phyloP scores from a whole-genome alignment of 2,329 filamentous ascomycete genomes.

The Fusarium sp. region DNA sequence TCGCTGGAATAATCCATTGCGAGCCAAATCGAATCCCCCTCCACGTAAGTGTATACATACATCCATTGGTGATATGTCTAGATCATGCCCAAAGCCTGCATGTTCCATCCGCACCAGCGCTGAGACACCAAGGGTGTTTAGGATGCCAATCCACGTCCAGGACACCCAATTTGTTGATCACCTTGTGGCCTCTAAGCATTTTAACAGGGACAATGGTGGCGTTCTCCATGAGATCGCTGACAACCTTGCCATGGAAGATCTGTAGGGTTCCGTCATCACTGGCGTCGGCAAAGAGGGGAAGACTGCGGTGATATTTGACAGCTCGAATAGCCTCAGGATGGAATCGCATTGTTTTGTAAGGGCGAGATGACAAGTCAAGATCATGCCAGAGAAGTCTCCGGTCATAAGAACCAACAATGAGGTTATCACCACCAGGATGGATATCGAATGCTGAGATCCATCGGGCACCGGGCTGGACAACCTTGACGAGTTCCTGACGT shows the following conservation, averaged over 20 bases:
- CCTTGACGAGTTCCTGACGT: slow-evolving; percentile 90
- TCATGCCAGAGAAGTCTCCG: slow-evolving; percentile 96
- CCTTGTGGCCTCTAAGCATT: slow-evolving; percentile 88
- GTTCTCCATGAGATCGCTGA: slow-evolving; percentile 94
- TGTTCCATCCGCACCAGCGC: slow-evolving; percentile 92
- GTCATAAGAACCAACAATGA: slow-evolving; percentile 95
- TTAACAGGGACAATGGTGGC: slow-evolving; percentile 96
- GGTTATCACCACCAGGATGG: slow-evolving; percentile 91
- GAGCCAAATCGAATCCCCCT: slow-evolving; percentile 10
- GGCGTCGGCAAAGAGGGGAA: slow-evolving; percentile 91
- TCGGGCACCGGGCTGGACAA: slow-evolving; percentile 89
- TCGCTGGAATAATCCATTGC: slow-evolving; percentile 34
- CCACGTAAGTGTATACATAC: background rate
- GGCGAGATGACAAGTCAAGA: slow-evolving; percentile 86
- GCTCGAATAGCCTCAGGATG: slow-evolving; percentile 91
- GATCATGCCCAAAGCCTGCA: slow-evolving; percentile 80
- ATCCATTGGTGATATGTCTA: background rate
- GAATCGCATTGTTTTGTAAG: slow-evolving; percentile 97
- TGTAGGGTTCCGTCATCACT: slow-evolving; percentile 95
- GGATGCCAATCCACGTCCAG: slow-evolving; percentile 98
- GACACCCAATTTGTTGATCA: slow-evolving; percentile 87
- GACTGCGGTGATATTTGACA: slow-evolving; percentile 85
- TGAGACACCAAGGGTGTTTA: slow-evolving; percentile 91
- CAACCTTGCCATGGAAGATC: slow-evolving; percentile 96
- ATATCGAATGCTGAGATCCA: slow-evolving; percentile 95